phyloP scores from a whole-genome alignment of 768 basidiomycete species.

The Tremella yokohamensis region DNA sequence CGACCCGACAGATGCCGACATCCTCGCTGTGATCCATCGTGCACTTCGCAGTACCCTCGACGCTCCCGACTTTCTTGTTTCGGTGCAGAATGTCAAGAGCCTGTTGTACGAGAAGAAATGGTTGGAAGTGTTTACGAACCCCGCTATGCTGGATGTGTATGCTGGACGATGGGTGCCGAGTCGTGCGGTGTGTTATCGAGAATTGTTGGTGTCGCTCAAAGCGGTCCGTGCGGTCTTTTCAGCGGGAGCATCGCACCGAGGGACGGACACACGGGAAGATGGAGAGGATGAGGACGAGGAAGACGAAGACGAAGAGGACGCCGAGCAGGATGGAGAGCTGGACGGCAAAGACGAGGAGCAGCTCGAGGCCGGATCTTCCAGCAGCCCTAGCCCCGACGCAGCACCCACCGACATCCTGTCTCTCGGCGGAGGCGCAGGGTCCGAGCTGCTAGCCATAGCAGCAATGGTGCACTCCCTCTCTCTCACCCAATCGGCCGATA shows the following conservation, averaged over 20 bases:
- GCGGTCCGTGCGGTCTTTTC: constrained; percentile 5
- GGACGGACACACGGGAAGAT: constrained; percentile 12
- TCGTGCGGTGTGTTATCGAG: constrained; percentile 45
- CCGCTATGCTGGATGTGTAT: constrained; percentile 40
- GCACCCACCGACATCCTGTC: constrained; percentile 31
- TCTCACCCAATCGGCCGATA: constrained; percentile 1
- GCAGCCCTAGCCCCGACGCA: neutral
- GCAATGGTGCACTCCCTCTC: neutral
- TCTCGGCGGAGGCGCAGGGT: constrained; percentile 49
- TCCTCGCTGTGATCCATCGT: constrained; percentile 31
- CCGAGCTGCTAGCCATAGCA: constrained; percentile 40
- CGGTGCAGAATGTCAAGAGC: constrained; percentile 44
- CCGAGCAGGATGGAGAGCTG: neutral
- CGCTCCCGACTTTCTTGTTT: constrained; percentile 25
- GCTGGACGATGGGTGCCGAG: constrained; percentile 50
- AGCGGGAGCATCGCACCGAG: neutral
- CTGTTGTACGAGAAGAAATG: constrained; percentile 47
- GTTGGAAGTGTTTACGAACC: constrained; percentile 44
- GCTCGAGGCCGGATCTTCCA: no score
- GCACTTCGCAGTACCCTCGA: constrained; percentile 29
- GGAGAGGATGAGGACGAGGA: constrained; percentile 1
- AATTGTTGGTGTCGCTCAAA: constrained; percentile 28
- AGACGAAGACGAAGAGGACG: neutral
- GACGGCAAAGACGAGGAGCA: no score
- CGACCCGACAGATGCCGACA: constrained; percentile 31